Base-by-base conservation (phyloP, 345 rosid genomes). In the Bruguiera parviflora region DNA sequence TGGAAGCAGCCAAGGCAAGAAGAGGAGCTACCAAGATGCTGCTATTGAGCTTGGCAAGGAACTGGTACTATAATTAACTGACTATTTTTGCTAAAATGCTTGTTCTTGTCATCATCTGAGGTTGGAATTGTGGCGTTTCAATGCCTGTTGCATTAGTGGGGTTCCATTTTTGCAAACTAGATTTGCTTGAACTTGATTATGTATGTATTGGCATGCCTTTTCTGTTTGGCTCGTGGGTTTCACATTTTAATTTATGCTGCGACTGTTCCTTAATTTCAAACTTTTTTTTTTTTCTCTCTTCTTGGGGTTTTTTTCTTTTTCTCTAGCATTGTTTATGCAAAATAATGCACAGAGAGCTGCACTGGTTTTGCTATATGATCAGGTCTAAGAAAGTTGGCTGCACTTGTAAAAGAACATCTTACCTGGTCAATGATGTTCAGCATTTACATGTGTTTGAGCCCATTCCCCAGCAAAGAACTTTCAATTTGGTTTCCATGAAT, bases 1-100 rank as follows among this genome's bases (percentile, higher is more conserved):
- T 79, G 98, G 98, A 37, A 90, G 98, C 77, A 91, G 96, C 74
- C 80, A 88, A 22, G 98, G 98, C 51, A 89, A 89, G 73, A 93
- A 88, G 69, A 75, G 64, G 70, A 85, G 82, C 66, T 91, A 89
- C 65, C 87, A 68, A 73, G 97, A 88, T 74, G 96, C 98, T 72
- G 88, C 97, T 33, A 79, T 87, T 72, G 89, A 93, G 52, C 98
- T 93, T 31, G 96, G 91, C 74, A 72, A 75, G 47, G 96, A 93
- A 82, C 75, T 93, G 86, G 98, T 93, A 80, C 57, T 35, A 56
- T 24, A 21, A 21, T n/a, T 16, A 24, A 24, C 59, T 56, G 18
- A 24, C 59, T 56, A 10, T 56, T 24, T 56, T 13, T 8, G 16
- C 28, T 4, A 27, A 56, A 56, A 27, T 21, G 11, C 10, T 56